A percentile compares a stretch with the other conserved stretches of the same genome.
phyloP scores from a whole-genome alignment of 106 monocot genomes.

The Dendrobium chrysotoxum region DNA sequence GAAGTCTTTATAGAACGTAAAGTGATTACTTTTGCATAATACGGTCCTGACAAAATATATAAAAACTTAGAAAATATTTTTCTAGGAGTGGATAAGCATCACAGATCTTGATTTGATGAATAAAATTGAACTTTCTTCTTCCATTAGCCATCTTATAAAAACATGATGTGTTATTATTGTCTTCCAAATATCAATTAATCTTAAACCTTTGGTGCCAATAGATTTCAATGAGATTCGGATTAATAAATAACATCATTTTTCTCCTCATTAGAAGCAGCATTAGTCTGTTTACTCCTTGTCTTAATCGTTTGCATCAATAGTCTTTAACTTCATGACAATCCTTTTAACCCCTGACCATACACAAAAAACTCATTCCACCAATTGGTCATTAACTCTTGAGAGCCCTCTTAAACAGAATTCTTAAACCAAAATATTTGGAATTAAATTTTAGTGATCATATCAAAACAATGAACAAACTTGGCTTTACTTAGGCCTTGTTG shows the following conservation, averaged over 20 bases:
- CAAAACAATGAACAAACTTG: too few species aligned
- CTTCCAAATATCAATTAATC: not conserved
- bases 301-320: not conserved
- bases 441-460: not conserved
- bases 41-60: not conserved
- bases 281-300: not conserved
- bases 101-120: not conserved
- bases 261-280: not conserved
- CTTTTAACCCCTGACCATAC: not conserved
- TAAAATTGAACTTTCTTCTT: not conserved
- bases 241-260: not conserved
- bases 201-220: not conserved
- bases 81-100: not conserved
- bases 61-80: too few species aligned
- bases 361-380: not conserved
- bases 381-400: not conserved
- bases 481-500: too few species aligned
- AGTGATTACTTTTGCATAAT: not conserved
- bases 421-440: not conserved
- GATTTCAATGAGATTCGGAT: not conserved
- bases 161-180: not conserved
- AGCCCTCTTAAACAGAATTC: not conserved
- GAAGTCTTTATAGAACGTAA: not conserved
- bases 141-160: not conserved
- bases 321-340: not conserved